Conservation (phyloP, 73 alveolate species). For the Halteria grandinella region DNA sequence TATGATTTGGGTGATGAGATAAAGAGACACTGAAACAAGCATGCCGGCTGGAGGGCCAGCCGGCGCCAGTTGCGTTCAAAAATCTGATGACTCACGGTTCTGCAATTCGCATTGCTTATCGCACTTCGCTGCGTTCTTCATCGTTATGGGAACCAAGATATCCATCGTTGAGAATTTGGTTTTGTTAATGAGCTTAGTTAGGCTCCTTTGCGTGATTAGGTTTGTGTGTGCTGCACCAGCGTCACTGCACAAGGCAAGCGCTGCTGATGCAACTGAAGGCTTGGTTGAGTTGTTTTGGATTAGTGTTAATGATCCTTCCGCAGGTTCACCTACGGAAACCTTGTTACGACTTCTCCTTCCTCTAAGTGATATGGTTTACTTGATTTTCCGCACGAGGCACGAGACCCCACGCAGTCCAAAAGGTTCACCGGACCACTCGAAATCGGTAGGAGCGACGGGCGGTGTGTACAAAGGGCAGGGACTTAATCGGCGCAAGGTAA, state of each 20-base stretch:
- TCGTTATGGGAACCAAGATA: slow-evolving; percentile 97
- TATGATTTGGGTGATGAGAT: slow-evolving; percentile 69
- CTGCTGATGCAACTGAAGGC: slow-evolving; percentile 53
- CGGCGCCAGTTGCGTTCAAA: slow-evolving; percentile 93
- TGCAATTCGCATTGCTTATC: slow-evolving; percentile 97
- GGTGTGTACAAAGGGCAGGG: slow-evolving; percentile 76
- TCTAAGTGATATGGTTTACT: slow-evolving; percentile 66
- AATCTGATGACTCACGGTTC: slow-evolving; percentile 95
- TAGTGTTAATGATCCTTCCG: slow-evolving; percentile 80
- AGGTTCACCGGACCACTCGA: slow-evolving; percentile 69
- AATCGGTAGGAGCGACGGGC: slow-evolving; percentile 69
- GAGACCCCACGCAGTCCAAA: slow-evolving; percentile 45
- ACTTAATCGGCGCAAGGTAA: slow-evolving; percentile 79
- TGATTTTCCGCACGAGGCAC: slow-evolving; percentile 37
- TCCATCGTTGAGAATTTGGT: slow-evolving; percentile 93
- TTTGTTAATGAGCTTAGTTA: slow-evolving; percentile 38
- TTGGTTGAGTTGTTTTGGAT: slow-evolving; percentile 60
- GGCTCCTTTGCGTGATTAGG: slow-evolving; percentile 40
- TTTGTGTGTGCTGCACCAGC: slow-evolving; percentile 33
- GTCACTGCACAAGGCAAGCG: slow-evolving; percentile 16
- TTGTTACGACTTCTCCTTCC: slow-evolving; percentile 78
- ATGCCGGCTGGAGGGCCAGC: slow-evolving; percentile 77
- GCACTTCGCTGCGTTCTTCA: slow-evolving; percentile 98
- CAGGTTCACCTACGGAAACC: slow-evolving; percentile 81
- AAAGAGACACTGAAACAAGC: slow-evolving; percentile 91